Evolutionary conservation across 2,329 filamentous ascomycete species (phyloP).

Genomic region (Amauroascus verrucosus): DNA sequence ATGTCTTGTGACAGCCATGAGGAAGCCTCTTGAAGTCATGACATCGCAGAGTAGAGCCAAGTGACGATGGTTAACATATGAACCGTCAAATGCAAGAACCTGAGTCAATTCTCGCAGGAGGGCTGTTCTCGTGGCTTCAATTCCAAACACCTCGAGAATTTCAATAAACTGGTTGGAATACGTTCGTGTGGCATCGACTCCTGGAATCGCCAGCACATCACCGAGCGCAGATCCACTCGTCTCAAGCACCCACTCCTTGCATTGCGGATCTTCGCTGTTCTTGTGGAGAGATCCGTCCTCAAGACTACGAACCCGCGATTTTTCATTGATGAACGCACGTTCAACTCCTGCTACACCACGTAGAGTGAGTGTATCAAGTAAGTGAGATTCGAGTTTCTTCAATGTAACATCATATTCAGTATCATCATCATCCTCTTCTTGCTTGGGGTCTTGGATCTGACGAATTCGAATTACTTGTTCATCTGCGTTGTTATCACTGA

Average conservation of each 20-base stretch:
- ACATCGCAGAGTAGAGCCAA: conserved; percentile 91
- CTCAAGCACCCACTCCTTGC: conserved; percentile 91
- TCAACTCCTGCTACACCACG: conserved; percentile 84
- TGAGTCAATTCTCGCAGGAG: conserved; percentile 80
- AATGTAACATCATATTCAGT: conserved; percentile 86
- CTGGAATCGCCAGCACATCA: conserved; percentile 73
- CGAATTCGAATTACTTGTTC: conserved; percentile 90
- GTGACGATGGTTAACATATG: conserved; percentile 98
- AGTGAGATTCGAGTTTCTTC: conserved; percentile 81
- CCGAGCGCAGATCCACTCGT: conserved; percentile 83
- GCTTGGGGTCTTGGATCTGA: conserved; percentile 59
- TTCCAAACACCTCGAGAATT: conserved; percentile 87
- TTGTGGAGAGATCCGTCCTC: conserved; percentile 63
- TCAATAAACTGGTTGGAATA: conserved; percentile 96
- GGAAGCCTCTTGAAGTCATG: conserved; percentile 88
- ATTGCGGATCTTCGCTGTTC: conserved; percentile 61
- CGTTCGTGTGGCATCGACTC: conserved; percentile 75
- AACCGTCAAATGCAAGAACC: conserved; percentile 95
- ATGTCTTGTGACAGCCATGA: conserved; percentile 94
- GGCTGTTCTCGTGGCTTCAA: conserved; percentile 82
- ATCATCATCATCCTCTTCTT: conserved; percentile 62
- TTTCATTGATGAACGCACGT: conserved; percentile 84
- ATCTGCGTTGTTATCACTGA: conserved; percentile 96
- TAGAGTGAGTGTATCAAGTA: conserved; percentile 81
- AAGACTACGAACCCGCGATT: conserved; percentile 55